Evolutionary conservation across 1,284 basidiomycete species (phyloP).

Genomic region (Phaffia rhodozyma): DNA sequence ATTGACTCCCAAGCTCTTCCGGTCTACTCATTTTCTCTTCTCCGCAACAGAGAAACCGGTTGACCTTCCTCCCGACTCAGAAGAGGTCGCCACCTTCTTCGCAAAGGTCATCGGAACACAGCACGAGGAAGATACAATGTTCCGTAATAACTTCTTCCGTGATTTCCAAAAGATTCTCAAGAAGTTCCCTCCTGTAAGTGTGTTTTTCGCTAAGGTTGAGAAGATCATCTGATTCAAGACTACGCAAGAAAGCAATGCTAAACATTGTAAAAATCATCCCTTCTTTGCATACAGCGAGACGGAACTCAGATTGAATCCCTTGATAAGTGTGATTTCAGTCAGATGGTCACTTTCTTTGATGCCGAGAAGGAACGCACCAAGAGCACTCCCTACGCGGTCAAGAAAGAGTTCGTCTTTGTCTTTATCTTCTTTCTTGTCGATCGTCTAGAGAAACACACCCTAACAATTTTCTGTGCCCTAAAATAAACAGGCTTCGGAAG

Average conservation of each 20-base stretch:
- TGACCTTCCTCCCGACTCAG: constrained; percentile 68
- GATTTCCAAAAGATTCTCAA: constrained; percentile 74
- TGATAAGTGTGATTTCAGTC: constrained; percentile 80
- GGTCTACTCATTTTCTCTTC: constrained; percentile 18
- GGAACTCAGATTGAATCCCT: constrained; percentile 66
- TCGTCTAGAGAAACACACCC: constrained; percentile 2
- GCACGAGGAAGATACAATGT: constrained; percentile 76
- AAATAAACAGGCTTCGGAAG: constrained; percentile 59
- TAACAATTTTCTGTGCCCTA: constrained; percentile 7
- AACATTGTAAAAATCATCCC: neutral
- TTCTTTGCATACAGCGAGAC: constrained; percentile 35
- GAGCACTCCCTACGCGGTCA: constrained; percentile 66
- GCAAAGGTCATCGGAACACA: constrained; percentile 86
- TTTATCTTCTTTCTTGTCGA: neutral
- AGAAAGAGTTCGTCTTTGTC: constrained; percentile 49
- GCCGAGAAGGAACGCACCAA: constrained; percentile 88
- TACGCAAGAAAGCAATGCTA: neutral
- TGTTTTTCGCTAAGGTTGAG: neutral
- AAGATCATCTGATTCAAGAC: neutral
- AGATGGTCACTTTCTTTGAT: constrained; percentile 90
- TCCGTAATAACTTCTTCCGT: constrained; percentile 92
- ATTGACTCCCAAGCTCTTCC: neutral
- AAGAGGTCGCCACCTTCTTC: constrained; percentile 97
- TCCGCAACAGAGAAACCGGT: constrained; percentile 54
- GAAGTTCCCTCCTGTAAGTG: constrained; percentile 71